These are phyloP conservation scores for Thermothelomyces thermophilus DNA, from an alignment of 2,329 filamentous ascomycete genomes.

Conservation along the genomic window DNA sequence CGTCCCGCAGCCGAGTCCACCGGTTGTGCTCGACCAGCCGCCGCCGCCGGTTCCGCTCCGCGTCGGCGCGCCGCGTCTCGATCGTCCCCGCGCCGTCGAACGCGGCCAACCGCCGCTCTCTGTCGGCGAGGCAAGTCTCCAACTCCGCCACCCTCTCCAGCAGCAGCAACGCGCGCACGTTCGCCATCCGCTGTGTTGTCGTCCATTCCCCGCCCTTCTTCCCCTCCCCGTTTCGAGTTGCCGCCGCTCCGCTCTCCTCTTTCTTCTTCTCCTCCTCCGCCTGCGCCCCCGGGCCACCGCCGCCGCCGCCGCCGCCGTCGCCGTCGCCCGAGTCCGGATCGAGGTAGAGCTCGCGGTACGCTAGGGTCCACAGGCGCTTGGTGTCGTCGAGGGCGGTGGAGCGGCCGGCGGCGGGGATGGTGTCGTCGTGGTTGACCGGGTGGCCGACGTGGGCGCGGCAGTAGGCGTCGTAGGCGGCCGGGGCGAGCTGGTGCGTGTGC, in stretches of 20 bases:
- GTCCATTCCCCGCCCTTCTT: too few relatives aligned
- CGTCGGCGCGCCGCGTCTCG: not conserved
- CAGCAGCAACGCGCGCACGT: too few relatives aligned
- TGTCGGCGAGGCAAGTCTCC: too few relatives aligned
- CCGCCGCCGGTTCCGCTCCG: not conserved
- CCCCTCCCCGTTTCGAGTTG: too few relatives aligned
- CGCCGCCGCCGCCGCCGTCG: too few relatives aligned
- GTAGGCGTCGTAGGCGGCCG: conserved; percentile 8
- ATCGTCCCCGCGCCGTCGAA: too few relatives aligned
- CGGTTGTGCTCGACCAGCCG: not conserved
- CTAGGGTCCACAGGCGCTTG: not conserved
- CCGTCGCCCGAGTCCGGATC: not conserved
- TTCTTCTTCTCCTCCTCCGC: too few relatives aligned
- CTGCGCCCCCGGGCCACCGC: not conserved
- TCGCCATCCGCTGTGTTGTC: too few relatives aligned
- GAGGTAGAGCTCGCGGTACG: not conserved
- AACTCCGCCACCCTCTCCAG: too few relatives aligned
- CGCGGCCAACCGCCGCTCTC: too few relatives aligned
- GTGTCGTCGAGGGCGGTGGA: not conserved
- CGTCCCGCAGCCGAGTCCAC: not conserved
- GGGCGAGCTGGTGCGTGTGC: conserved; percentile 17
- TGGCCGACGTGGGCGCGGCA: conserved; percentile 10
- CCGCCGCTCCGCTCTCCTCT: too few relatives aligned
- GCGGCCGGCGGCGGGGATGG: not conserved
- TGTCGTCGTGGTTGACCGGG: conserved; percentile 12